phyloP scores from a whole-genome alignment of 2,329 filamentous ascomycete genomes.

The Chrysoporthe cubensis region DNA sequence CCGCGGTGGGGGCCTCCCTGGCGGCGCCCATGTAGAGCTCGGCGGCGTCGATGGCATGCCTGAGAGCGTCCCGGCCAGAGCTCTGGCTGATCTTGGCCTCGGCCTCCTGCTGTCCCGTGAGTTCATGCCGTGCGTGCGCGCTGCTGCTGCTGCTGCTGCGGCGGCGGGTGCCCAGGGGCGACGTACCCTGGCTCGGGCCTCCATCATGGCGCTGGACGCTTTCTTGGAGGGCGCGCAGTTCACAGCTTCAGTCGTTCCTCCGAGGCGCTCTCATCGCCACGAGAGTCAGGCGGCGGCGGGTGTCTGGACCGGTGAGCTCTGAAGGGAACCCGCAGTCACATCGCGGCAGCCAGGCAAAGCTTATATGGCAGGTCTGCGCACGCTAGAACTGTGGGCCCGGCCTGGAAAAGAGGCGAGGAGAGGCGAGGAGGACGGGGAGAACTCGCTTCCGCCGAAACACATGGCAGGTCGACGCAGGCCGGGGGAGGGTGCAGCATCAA shows the following conservation, averaged over 20 bases:
- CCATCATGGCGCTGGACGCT: constrained; percentile 27
- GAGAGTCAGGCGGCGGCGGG: neutral
- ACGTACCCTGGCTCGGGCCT: constrained; percentile 27
- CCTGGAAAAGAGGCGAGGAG: neutral
- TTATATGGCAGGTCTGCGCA: neutral
- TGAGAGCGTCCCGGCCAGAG: constrained; percentile 66
- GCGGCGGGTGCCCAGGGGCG: neutral
- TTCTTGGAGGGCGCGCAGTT: neutral
- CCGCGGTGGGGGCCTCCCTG: constrained; percentile 59
- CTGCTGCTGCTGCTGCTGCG: neutral
- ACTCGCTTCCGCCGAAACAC: neutral
- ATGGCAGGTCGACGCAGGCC: neutral
- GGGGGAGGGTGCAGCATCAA: neutral
- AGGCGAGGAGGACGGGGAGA: neutral
- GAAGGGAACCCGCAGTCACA: neutral
- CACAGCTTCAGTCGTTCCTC: neutral
- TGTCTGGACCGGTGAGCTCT: neutral
- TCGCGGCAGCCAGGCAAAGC: constrained; percentile 3
- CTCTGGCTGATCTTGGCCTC: constrained; percentile 56
- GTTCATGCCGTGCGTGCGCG: neutral
- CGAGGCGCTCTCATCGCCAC: neutral
- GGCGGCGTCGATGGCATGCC: constrained; percentile 74
- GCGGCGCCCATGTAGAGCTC: constrained; percentile 83
- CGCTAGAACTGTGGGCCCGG: constrained; percentile 8
- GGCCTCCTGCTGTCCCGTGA: constrained; percentile 47